phyloP scores from a whole-genome alignment of 2,329 filamentous ascomycete species.

The Alternaria sp. region DNA sequence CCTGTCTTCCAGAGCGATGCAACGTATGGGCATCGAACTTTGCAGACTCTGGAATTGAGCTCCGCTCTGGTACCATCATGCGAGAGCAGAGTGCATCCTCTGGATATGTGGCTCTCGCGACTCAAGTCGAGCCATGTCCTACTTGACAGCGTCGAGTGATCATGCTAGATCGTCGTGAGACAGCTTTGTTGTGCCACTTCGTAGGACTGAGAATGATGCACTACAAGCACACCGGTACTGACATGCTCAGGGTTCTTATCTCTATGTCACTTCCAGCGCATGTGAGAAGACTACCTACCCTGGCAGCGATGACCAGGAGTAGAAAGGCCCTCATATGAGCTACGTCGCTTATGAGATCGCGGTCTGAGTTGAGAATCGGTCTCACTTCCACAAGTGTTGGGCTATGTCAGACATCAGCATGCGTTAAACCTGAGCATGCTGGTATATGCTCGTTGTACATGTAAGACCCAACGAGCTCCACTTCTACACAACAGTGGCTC shows the following conservation, averaged over 20 bases:
- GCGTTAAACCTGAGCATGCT: neutral
- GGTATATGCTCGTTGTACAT: neutral
- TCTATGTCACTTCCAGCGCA: neutral
- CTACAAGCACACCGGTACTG: neutral
- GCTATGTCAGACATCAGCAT: neutral
- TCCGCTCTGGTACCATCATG: neutral
- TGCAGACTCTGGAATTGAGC: neutral
- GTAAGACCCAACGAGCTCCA: neutral
- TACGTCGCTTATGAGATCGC: neutral
- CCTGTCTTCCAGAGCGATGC: too few species aligned
- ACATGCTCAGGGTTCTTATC: neutral
- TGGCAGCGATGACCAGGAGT: neutral
- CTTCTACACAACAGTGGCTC: neutral
- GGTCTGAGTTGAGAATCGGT: neutral
- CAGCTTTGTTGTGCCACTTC: neutral
- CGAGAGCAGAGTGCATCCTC: neutral
- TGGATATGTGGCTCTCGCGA: neutral
- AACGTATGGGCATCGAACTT: too few species aligned
- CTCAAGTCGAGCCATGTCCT: neutral
- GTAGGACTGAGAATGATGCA: neutral
- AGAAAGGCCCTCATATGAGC: neutral
- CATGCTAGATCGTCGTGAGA: neutral
- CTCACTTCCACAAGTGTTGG: neutral
- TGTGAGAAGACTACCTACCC: neutral
- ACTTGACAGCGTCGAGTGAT: neutral